phyloP scores from a whole-genome alignment of 176 grass and related monocot species.

The Eleusine indica region DNA sequence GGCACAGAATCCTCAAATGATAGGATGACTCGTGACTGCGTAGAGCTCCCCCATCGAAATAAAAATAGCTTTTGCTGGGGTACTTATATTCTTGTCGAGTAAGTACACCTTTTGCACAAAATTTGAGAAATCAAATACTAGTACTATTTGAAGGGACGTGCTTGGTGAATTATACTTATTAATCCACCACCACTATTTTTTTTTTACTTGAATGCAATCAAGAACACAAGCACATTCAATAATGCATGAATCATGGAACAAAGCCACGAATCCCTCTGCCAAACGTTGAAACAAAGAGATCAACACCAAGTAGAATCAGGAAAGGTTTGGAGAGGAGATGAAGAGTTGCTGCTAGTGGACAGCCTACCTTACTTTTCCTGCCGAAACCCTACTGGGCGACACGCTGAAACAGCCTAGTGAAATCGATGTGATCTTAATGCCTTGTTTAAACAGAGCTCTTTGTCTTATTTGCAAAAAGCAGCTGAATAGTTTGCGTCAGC shows the following conservation, averaged over 20 bases:
- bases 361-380: constrained; percentile 4
- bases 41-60: constrained; percentile 18
- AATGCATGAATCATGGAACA: constrained; percentile 32
- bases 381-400: constrained; percentile 6
- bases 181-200: no score
- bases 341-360: constrained; percentile 18
- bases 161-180: no score
- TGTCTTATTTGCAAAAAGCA: constrained; percentile 37
- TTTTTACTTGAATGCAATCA: not conserved
- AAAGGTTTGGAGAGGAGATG: constrained; percentile 10
- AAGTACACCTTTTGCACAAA: constrained; percentile 9
- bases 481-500: constrained; percentile 4
- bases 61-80: not conserved
- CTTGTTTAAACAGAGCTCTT: constrained; percentile 12
- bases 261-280: constrained; percentile 56
- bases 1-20: constrained; percentile 48
- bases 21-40: constrained; percentile 14
- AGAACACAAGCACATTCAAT: not conserved
- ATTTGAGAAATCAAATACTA: not conserved
- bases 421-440: constrained; percentile 39
- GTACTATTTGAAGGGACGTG: no score
- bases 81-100: not conserved
- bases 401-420: not conserved
- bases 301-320: constrained; percentile 27
- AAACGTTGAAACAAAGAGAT: constrained; percentile 22